Evolutionary conservation across 2,329 filamentous ascomycete genomes (phyloP).

Genomic region (Gyromitra esculenta): DNA sequence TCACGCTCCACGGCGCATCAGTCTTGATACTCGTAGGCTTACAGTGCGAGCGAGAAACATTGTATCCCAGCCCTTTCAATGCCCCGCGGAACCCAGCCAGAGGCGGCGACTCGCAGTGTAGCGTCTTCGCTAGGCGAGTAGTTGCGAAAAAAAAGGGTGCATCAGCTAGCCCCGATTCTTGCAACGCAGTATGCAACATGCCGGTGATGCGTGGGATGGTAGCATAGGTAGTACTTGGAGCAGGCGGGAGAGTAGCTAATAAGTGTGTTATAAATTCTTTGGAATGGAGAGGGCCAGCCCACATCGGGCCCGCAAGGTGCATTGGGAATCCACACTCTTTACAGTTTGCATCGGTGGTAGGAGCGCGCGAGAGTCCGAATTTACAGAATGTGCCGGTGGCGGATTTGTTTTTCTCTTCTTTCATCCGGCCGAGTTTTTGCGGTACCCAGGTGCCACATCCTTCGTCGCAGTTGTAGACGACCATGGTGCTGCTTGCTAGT

Average conservation of each 20-base stretch:
- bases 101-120: constrained; percentile 83
- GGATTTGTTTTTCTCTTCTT: constrained; percentile 73
- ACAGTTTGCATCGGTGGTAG: constrained; percentile 73
- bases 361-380: constrained; percentile 76
- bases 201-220: constrained; percentile 85
- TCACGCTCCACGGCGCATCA: constrained; percentile 84
- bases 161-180: constrained; percentile 67
- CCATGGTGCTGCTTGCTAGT: constrained; percentile 87
- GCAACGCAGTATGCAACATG: constrained; percentile 87
- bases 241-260: constrained; percentile 74
- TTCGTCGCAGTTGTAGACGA: constrained; percentile 87
- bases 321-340: constrained; percentile 86
- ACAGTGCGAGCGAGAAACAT: constrained; percentile 85
- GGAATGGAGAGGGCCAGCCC: constrained; percentile 87
- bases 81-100: constrained; percentile 83
- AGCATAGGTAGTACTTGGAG: constrained; percentile 76
- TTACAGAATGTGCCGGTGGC: constrained; percentile 78
- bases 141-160: constrained; percentile 83
- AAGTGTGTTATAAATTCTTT: constrained; percentile 82
- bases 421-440: constrained; percentile 79
- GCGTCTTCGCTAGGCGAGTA: constrained; percentile 75
- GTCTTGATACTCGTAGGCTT: constrained; percentile 92
- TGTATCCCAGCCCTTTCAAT: constrained; percentile 80
- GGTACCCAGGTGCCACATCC: constrained; percentile 93
- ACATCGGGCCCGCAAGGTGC: constrained; percentile 94